Conservation (phyloP, 73 alveolate species). For the Paramecium sonneborni region DNA sequence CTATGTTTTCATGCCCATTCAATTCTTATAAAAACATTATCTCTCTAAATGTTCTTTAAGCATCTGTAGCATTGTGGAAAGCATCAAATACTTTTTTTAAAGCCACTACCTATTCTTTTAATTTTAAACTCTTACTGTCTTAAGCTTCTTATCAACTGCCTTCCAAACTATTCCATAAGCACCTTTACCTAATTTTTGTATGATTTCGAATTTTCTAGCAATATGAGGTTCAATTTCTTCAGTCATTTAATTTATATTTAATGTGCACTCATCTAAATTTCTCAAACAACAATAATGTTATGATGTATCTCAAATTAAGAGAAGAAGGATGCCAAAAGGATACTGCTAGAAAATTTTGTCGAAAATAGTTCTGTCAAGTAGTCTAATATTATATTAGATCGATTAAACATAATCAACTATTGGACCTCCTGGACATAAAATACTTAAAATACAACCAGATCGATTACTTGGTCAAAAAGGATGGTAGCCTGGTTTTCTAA, state of each 20-base stretch:
- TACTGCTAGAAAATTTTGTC: background rate
- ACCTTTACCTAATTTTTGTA: constrained; percentile 90
- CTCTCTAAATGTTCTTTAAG: constrained; percentile 93
- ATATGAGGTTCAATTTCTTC: constrained; percentile 89
- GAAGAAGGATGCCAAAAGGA: constrained; percentile 10
- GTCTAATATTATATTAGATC: background rate
- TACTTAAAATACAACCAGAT: background rate
- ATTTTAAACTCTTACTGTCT: constrained; percentile 32
- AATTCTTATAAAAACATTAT: constrained; percentile 82
- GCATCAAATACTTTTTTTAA: constrained; percentile 92
- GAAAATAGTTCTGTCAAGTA: background rate
- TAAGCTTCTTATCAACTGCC: constrained; percentile 85
- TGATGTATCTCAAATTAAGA: background rate
- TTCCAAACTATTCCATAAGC: constrained; percentile 97
- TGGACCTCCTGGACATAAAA: background rate
- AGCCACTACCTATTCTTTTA: constrained; percentile 80
- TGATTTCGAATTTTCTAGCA: constrained; percentile 84
- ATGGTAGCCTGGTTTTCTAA: background rate
- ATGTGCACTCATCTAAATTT: constrained; percentile 24
- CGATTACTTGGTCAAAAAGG: background rate
- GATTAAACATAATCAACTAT: background rate
- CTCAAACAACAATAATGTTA: background rate
- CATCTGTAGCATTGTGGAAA: constrained; percentile 90
- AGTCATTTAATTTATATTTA: constrained; percentile 65
- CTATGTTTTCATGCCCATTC: constrained; percentile 93